Base-by-base conservation (phyloP, 441 rosid genomes). In the Jatropha multifida region DNA sequence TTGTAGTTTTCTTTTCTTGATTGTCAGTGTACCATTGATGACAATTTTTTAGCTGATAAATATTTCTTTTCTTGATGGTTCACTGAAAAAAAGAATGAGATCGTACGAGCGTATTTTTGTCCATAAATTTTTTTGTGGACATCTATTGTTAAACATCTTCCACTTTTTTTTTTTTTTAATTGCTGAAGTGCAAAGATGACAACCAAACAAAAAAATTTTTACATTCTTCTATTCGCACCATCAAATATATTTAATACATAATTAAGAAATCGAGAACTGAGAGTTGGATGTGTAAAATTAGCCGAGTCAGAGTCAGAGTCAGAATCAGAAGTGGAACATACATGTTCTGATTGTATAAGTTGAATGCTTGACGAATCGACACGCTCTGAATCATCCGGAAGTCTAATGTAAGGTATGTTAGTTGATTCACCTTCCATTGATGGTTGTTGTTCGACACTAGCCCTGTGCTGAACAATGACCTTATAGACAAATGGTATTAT, bases 401-500 rank as follows among this genome's bases (percentile, higher is more conserved):
- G 73, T 67, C 76, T 72, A 0, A 23, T 5, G 37, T 72, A 73
- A 1, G 73, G 49, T 3, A 37, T 7, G 4, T 59, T n/a, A 38
- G 68, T 54, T n/a, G 71, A 42, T 55, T 55, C 66, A 26, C 66
- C 41, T 60, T 70, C 63, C 42, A 38, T 72, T n/a, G 46, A 48
- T 38, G 72, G 56, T 65, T 72, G 63, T 37, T 42, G 5, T 7
- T 42, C 46, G 5, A 26, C 32, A 6, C 54, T 51, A 56, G 51
- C 46, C 46, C 65, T 44, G 51, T 77, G 51, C 0, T 77, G 72
- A 66, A 59, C 12, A 3, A 77, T 37, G 64, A 67, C 18, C 23
- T 65, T 77, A 67, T 67, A 77, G 26, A 77, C 14, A 46, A 72
- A 67, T 38, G 76, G 80, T 37, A 72, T 67, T 59, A 77, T 44